Conservation (phyloP, 164 flowering plant species). For the Nymphaea colorata region DNA sequence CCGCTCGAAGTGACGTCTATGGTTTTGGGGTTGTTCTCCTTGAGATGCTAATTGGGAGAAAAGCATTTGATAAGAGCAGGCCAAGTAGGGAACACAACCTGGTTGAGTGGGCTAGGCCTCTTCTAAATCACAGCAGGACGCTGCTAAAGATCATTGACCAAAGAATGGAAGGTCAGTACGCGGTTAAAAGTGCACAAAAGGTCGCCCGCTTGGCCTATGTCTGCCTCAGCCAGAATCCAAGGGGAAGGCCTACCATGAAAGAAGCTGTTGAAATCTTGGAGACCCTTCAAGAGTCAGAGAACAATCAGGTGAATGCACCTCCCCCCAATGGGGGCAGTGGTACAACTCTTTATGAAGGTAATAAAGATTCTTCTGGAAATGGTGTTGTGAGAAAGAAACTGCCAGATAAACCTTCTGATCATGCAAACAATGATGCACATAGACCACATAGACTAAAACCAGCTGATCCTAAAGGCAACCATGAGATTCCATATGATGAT, state of each 20-base stretch:
- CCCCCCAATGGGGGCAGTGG: constrained; percentile 18
- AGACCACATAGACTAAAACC: constrained; percentile 7
- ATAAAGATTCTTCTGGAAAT: constrained; percentile 15
- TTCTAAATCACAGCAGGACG: constrained; percentile 61
- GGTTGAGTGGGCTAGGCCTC: constrained; percentile 94
- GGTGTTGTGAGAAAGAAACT: constrained; percentile 4
- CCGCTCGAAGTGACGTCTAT: constrained; percentile 88
- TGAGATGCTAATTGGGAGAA: constrained; percentile 85
- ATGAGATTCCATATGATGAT: constrained; percentile 6
- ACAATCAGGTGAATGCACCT: constrained; percentile 15
- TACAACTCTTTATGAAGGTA: constrained; percentile 49
- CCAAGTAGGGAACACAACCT: constrained; percentile 85
- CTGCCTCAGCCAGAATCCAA: constrained; percentile 92
- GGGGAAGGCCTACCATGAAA: constrained; percentile 78
- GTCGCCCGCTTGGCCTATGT: constrained; percentile 77
- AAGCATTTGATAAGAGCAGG: constrained; percentile 81
- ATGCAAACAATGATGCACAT: constrained; percentile 4
- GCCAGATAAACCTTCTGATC: constrained; percentile 3
- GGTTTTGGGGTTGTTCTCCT: constrained; percentile 95
- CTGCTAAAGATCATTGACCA: constrained; percentile 64
- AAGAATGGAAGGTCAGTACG: constrained; percentile 85
- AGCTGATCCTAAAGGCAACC: not conserved
- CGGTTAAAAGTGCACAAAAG: constrained; percentile 42
- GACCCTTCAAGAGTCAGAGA: constrained; percentile 25
- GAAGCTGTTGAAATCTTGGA: constrained; percentile 79